These are phyloP conservation scores for Babesia divergens DNA, from an alignment of 169 alveolate species.

Conservation along the genomic window DNA sequence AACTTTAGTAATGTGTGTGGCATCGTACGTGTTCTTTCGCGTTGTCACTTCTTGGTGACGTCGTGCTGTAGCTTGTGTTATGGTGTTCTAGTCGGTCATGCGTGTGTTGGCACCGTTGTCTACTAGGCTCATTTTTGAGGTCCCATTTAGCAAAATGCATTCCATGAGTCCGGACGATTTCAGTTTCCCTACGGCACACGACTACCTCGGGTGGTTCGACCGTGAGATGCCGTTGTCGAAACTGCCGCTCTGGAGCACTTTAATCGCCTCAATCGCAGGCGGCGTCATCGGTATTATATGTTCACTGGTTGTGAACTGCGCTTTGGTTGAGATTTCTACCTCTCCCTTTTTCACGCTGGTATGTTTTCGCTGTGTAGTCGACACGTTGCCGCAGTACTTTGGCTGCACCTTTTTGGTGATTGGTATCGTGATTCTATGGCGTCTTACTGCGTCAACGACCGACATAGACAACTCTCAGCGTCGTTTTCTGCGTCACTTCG, in stretches of 20 bases:
- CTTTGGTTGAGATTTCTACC: slow-evolving; percentile 89
- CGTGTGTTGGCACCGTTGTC: background rate
- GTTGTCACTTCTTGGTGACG: background rate
- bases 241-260: slow-evolving; percentile 13
- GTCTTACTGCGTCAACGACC: slow-evolving; percentile 69
- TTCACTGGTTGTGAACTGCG: slow-evolving; percentile 87
- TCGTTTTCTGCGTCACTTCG: slow-evolving; percentile 67
- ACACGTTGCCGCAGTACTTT: slow-evolving; percentile 71
- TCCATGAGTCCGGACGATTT: slow-evolving; percentile 4
- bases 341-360: slow-evolving; percentile 88
- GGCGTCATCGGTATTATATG: slow-evolving; percentile 82
- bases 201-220: slow-evolving; percentile 57
- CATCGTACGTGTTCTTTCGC: background rate
- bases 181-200: slow-evolving; percentile 17
- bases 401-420: slow-evolving; percentile 85
- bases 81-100: background rate
- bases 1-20: background rate
- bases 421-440: slow-evolving; percentile 87
- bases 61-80: background rate
- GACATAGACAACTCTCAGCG: slow-evolving; percentile 65
- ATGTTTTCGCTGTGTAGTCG: slow-evolving; percentile 5
- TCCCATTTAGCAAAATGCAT: background rate
- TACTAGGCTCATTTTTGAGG: background rate
- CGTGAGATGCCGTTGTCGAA: slow-evolving; percentile 60
- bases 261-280: slow-evolving; percentile 81